Evolutionary conservation across 2,329 filamentous ascomycete species (phyloP).

Genomic region (Trichoderma gracile): DNA sequence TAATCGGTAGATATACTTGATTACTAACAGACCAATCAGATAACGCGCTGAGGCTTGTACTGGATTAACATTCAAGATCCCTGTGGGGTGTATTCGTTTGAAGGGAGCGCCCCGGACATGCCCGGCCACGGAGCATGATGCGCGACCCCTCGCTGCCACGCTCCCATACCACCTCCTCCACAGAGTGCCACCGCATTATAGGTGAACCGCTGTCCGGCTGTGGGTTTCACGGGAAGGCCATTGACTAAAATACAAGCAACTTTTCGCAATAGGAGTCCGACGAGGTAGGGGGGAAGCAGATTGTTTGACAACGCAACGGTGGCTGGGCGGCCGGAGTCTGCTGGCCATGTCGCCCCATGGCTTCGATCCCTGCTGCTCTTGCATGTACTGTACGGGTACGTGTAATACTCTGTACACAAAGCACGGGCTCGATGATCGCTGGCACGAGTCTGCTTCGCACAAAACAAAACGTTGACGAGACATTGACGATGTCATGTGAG

Average conservation of each 20-base stretch:
- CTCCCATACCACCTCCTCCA: constrained; percentile 19
- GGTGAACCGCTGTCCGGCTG: constrained; percentile 8
- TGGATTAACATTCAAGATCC: too few species aligned
- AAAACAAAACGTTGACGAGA: constrained; percentile 1
- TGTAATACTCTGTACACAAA: neutral
- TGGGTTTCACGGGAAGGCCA: constrained; percentile 1
- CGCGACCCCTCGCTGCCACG: constrained; percentile 19
- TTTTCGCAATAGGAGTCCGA: constrained; percentile 2
- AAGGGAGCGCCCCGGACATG: constrained; percentile 8
- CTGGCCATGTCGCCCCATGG: constrained; percentile 10
- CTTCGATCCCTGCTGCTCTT: constrained; percentile 8
- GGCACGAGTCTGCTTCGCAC: neutral
- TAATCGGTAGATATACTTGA: too few species aligned
- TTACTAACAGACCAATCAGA: too few species aligned
- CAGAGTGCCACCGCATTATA: constrained; percentile 9
- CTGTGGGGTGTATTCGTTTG: neutral
- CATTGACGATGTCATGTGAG: constrained; percentile 9
- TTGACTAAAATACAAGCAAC: neutral
- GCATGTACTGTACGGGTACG: neutral
- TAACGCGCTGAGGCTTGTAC: too few species aligned
- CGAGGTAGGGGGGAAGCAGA: neutral
- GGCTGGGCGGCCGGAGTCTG: constrained; percentile 14
- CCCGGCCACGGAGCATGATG: constrained; percentile 8
- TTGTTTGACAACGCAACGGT: constrained; percentile 13
- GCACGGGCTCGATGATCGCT: neutral